These are phyloP conservation scores for Pseudofabraea citricarpa DNA, from an alignment of 2,329 filamentous ascomycete species.

Conservation along the genomic window DNA sequence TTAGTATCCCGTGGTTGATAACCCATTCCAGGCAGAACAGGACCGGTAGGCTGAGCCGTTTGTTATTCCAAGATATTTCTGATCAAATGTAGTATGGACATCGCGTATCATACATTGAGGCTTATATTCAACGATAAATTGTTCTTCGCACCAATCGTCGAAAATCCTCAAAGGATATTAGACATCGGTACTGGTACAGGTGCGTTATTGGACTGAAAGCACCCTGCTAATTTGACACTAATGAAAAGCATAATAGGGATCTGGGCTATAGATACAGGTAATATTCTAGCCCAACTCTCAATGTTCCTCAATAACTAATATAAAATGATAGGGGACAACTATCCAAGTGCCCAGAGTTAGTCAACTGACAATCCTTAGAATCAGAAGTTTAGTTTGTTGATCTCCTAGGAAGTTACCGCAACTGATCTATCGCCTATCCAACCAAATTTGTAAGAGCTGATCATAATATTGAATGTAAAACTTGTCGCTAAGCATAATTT, in stretches of 20 bases:
- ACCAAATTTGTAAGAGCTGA: neutral
- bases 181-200: neutral
- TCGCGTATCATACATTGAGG: neutral
- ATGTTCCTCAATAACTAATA: neutral
- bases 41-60: neutral
- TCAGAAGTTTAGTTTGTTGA: neutral
- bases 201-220: neutral
- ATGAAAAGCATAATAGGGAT: neutral
- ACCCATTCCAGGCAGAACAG: neutral
- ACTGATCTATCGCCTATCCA: neutral
- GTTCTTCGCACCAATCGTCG: neutral
- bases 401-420: neutral
- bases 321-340: neutral
- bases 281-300: too few species aligned
- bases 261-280: neutral
- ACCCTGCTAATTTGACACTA: neutral
- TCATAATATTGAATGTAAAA: neutral
- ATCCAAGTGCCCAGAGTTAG: neutral
- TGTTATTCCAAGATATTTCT: neutral
- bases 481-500: neutral
- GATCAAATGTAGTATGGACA: neutral
- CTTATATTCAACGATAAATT: neutral
- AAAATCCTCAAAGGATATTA: neutral
- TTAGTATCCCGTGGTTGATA: neutral
- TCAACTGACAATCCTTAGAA: neutral